phyloP scores from a whole-genome alignment of 208 protist species.

The Phytomonas serpens region DNA sequence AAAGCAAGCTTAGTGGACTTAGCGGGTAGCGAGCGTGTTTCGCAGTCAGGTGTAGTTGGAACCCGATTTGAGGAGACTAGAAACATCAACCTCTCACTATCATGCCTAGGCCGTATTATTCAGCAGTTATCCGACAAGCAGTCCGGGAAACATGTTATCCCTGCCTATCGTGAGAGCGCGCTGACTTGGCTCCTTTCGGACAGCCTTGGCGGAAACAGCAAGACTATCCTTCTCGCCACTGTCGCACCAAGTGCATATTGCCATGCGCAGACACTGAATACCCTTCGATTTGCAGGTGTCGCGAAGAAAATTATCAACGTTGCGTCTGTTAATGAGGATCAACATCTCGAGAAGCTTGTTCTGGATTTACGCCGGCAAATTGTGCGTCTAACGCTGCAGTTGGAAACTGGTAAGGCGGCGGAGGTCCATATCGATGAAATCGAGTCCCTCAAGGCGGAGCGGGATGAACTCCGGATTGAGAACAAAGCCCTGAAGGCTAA shows the following conservation, averaged over 20 bases:
- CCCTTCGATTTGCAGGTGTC: constrained; percentile 78
- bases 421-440: constrained; percentile 57
- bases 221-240: constrained; percentile 86
- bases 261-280: constrained; percentile 83
- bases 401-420: constrained; percentile 57
- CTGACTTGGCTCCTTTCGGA: constrained; percentile 86
- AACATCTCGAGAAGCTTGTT: constrained; percentile 70
- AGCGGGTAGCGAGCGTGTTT: constrained; percentile 93
- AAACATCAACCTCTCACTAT: constrained; percentile 96
- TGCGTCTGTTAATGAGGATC: constrained; percentile 78
- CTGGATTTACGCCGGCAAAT: constrained; percentile 66
- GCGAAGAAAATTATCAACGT: constrained; percentile 84
- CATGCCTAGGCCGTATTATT: constrained; percentile 88
- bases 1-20: constrained; percentile 96
- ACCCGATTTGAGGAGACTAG: constrained; percentile 91
- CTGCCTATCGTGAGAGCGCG: constrained; percentile 83
- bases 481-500: constrained; percentile 35
- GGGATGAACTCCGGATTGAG: constrained; percentile 31
- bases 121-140: constrained; percentile 76
- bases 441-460: constrained; percentile 24
- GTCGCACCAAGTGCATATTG: constrained; percentile 69
- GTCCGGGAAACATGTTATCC: constrained; percentile 45
- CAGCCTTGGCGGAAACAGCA: constrained; percentile 82
- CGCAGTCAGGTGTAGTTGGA: constrained; percentile 86
- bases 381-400: constrained; percentile 66